Evolutionary conservation across 2,329 filamentous ascomycete genomes (phyloP).

Genomic region (Beauveria rudraprayagi): DNA sequence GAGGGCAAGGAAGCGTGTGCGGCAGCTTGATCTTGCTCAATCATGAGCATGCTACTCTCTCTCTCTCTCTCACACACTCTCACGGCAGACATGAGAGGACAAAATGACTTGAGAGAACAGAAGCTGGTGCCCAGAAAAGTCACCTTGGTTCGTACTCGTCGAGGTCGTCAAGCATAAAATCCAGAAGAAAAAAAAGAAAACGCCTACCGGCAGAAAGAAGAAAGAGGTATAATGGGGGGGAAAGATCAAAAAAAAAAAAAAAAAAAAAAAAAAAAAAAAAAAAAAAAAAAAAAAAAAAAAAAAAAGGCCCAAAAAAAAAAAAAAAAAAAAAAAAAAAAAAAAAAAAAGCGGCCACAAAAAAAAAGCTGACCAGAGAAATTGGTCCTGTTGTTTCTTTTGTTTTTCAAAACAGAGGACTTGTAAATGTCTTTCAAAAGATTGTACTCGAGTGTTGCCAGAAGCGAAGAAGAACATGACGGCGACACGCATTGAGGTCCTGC

Average conservation of each 20-base stretch:
- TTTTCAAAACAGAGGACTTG: background rate
- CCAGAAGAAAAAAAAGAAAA: constrained; percentile 5
- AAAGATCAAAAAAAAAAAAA: background rate
- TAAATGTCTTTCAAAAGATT: background rate
- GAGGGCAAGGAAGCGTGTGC: background rate
- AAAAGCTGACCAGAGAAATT: background rate
- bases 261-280: background rate
- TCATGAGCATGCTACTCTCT: too few relatives aligned
- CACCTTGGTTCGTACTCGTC: constrained; percentile 9
- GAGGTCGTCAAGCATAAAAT: constrained; percentile 13
- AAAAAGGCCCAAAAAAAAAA: constrained; percentile 3
- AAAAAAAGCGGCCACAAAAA: background rate
- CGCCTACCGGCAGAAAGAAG: constrained; percentile 8
- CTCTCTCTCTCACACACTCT: too few relatives aligned
- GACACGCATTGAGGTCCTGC: background rate
- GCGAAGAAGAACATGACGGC: background rate
- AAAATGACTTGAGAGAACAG: background rate
- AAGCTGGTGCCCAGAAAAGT: background rate
- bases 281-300: background rate
- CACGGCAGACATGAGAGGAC: too few relatives aligned
- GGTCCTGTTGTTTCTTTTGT: background rate
- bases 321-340: constrained; percentile 1
- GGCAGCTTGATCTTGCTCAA: too few relatives aligned
- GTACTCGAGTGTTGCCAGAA: constrained; percentile 3
- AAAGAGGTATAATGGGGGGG: background rate